A percentile compares a stretch with the other conserved stretches of the same genome.
phyloP scores from a whole-genome alignment of 139 green algal genomes.

The Trebouxia sp. region DNA sequence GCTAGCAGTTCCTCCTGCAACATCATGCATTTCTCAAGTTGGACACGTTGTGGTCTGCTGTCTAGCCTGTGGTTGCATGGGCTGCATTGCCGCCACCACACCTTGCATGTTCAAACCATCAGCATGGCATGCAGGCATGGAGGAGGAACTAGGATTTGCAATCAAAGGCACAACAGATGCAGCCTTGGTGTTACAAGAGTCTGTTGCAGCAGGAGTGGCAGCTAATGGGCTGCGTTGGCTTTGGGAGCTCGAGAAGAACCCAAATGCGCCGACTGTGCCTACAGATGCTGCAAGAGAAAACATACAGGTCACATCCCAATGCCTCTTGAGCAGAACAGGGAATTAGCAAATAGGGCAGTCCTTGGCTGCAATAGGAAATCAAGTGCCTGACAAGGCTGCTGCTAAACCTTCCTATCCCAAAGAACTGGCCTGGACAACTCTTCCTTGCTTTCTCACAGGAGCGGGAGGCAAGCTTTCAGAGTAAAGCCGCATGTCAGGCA shows the following conservation, averaged over 20 bases:
- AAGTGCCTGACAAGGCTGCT: not conserved
- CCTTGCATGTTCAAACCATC: no score
- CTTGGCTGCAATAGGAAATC: no score
- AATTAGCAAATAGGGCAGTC: no score
- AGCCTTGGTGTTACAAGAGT: conserved; percentile 12
- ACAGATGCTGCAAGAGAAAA: no score
- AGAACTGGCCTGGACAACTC: not conserved
- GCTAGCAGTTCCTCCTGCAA: no score
- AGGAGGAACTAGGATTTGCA: conserved; percentile 10
- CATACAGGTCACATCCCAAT: not conserved
- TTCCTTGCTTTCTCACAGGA: conserved; percentile 10
- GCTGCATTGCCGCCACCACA: no score
- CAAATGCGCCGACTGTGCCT: not conserved
- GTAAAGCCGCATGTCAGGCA: conserved; percentile 16
- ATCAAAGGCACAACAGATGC: conserved; percentile 1
- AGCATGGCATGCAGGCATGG: conserved; percentile 4
- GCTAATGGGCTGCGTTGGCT: conserved; percentile 15
- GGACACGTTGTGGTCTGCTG: no score
- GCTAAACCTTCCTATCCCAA: conserved; percentile 4
- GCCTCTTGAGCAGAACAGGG: not conserved
- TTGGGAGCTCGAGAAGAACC: conserved; percentile 4
- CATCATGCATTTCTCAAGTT: no score
- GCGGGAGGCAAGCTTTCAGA: not conserved
- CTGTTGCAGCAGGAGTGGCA: conserved; percentile 3
- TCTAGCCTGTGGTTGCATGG: not conserved